Conservation (phyloP, 192 early-diverging fungal genomes). For the Oehlia diaphana region DNA sequence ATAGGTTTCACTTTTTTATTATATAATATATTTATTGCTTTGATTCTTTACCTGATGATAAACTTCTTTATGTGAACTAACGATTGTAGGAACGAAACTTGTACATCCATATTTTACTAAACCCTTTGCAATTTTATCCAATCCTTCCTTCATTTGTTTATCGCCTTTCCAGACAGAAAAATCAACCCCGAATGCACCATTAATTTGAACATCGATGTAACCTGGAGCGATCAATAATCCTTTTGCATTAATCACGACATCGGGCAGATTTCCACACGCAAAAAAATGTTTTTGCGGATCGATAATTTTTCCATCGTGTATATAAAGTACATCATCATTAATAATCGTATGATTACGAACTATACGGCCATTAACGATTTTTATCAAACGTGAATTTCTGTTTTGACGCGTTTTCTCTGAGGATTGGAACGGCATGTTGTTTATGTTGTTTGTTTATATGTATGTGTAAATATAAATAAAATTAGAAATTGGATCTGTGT, state of each 20-base stretch:
- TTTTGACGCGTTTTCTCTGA: neutral
- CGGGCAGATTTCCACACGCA: constrained; percentile 61
- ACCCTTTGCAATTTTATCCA: constrained; percentile 70
- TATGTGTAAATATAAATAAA: neutral
- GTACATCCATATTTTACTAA: constrained; percentile 79
- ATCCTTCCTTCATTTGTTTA: constrained; percentile 60
- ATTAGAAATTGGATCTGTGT: too few relatives aligned
- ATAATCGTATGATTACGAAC: constrained; percentile 75
- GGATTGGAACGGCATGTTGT: neutral
- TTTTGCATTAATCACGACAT: constrained; percentile 69
- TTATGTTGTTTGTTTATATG: neutral
- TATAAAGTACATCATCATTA: constrained; percentile 70
- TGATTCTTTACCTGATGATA: constrained; percentile 59
- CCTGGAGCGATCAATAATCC: constrained; percentile 76
- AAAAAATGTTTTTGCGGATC: constrained; percentile 74
- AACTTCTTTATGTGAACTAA: constrained; percentile 69
- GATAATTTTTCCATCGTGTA: constrained; percentile 77
- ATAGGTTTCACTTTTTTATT: neutral
- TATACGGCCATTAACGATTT: constrained; percentile 77
- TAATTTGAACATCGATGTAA: constrained; percentile 80
- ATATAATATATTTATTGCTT: neutral
- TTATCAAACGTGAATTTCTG: constrained; percentile 40
- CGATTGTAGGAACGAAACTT: constrained; percentile 78
- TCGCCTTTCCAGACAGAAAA: constrained; percentile 60
- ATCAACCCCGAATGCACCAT: constrained; percentile 81